Evolutionary conservation across 2,329 filamentous ascomycete genomes (phyloP).

Genomic region (Exophiala viscosa): DNA sequence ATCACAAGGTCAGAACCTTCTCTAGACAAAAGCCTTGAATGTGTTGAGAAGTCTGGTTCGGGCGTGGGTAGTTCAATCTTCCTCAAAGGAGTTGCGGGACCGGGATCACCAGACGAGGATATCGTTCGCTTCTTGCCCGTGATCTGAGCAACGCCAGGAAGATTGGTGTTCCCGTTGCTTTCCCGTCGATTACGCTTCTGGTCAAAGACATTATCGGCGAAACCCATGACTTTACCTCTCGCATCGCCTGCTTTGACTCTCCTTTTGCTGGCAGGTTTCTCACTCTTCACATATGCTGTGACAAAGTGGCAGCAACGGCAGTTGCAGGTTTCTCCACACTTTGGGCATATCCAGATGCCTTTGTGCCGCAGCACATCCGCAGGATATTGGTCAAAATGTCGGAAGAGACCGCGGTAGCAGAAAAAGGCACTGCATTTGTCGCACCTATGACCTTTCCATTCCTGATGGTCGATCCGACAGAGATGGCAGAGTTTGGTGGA

Average conservation of each 20-base stretch:
- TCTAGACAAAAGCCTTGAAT: slow-evolving; percentile 15
- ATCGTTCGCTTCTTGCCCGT: slow-evolving; percentile 26
- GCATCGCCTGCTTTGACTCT: slow-evolving; percentile 34
- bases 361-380: slow-evolving; percentile 31
- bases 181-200: slow-evolving; percentile 33
- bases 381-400: slow-evolving; percentile 36
- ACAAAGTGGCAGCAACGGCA: slow-evolving; percentile 37
- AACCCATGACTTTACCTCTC: slow-evolving; percentile 35
- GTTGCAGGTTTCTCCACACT: slow-evolving; percentile 35
- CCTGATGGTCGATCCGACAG: slow-evolving; percentile 35
- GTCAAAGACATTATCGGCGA: slow-evolving; percentile 39
- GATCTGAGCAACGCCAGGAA: slow-evolving; percentile 16
- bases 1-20: slow-evolving; percentile 23
- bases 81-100: slow-evolving; percentile 21
- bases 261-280: slow-evolving; percentile 33
- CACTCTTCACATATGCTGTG: slow-evolving; percentile 34
- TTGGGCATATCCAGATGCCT: slow-evolving; percentile 35
- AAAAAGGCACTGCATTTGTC: slow-evolving; percentile 36
- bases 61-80: slow-evolving; percentile 27
- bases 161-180: slow-evolving; percentile 1
- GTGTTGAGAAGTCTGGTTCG: slow-evolving; percentile 25
- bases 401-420: slow-evolving; percentile 36
- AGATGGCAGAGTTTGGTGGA: slow-evolving; percentile 33
- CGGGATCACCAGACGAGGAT: slow-evolving; percentile 20
- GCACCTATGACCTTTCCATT: slow-evolving; percentile 36